Percentiles rank a stretch among this genome's conserved stretches.
phyloP scores from a whole-genome alignment of 176 grass and related monocot species.

The Melocanna baccifera region DNA sequence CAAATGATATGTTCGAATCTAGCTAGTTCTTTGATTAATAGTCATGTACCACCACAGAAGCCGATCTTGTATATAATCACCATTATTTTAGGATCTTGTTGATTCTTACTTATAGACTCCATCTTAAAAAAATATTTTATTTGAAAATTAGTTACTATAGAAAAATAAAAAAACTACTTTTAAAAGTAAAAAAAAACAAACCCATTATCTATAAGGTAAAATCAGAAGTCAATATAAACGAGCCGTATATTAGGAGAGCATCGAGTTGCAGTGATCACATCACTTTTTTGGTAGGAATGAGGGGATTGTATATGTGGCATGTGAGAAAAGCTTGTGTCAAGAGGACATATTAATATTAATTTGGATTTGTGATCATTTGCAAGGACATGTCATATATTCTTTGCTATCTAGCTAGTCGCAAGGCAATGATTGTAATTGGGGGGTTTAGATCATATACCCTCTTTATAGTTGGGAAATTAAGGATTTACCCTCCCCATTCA shows the following conservation, averaged over 20 bases:
- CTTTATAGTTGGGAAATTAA: too few species aligned
- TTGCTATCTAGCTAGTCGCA: slow-evolving; percentile 14
- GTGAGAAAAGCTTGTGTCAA: neutral
- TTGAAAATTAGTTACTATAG: too few species aligned
- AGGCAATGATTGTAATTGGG: neutral
- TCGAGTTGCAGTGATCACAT: neutral
- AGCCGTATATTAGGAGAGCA: neutral
- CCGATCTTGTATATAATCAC: slow-evolving; percentile 23
- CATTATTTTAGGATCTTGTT: slow-evolving; percentile 30
- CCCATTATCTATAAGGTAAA: too few species aligned
- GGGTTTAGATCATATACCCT: too few species aligned
- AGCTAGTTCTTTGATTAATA: neutral
- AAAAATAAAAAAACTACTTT: too few species aligned
- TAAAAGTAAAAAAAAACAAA: too few species aligned
- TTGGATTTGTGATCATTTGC: neutral
- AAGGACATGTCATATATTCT: slow-evolving; percentile 3
- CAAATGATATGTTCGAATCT: too few species aligned
- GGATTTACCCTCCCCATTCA: too few species aligned
- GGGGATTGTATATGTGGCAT: neutral
- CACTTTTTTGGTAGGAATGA: neutral
- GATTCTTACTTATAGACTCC: too few species aligned
- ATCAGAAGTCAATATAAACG: too few species aligned
- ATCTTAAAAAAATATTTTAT: too few species aligned
- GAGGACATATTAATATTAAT: neutral
- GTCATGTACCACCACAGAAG: slow-evolving; percentile 7